Percentiles rank a stretch among this genome's conserved stretches.
These are phyloP conservation scores for Corymbia citriodora DNA, from an alignment of 441 rosid species.

Conservation along the genomic window DNA sequence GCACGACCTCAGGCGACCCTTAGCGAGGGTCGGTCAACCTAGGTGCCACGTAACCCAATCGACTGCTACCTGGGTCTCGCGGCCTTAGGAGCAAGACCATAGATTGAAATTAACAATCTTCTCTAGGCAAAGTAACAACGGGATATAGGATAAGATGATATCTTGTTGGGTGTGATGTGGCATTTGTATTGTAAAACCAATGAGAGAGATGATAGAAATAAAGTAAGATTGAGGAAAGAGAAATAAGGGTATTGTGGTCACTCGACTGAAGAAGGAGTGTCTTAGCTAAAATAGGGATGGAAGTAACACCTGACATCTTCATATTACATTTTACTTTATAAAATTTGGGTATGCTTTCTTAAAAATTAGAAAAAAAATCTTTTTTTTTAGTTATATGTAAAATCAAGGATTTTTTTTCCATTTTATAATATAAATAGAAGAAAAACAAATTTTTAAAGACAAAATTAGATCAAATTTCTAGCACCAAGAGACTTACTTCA, in stretches of 20 bases:
- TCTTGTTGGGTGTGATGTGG: neutral
- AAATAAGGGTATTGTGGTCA: neutral
- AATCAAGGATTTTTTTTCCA: neutral
- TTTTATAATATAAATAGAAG: neutral
- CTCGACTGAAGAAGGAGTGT: rapidly evolving
- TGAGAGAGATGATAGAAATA: no score
- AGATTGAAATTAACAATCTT: neutral
- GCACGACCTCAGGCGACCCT: no score
- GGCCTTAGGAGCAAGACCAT: neutral
- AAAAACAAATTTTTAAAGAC: neutral
- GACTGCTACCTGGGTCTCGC: no score
- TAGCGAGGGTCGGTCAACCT: no score
- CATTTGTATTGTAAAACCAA: neutral
- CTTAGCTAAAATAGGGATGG: neutral
- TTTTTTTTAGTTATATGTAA: neutral
- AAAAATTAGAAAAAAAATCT: neutral
- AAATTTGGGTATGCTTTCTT: neutral
- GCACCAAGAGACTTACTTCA: neutral
- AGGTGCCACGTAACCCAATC: no score
- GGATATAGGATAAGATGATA: neutral
- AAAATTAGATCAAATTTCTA: no score
- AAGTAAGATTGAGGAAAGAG: neutral
- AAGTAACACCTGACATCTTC: neutral
- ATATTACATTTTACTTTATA: neutral
- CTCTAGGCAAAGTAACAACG: neutral